Percentiles rank a stretch among this genome's conserved stretches.
These are phyloP conservation scores for Chlamydomonas asymmetrica DNA, from an alignment of 139 green algal genomes.

Conservation along the genomic window DNA sequence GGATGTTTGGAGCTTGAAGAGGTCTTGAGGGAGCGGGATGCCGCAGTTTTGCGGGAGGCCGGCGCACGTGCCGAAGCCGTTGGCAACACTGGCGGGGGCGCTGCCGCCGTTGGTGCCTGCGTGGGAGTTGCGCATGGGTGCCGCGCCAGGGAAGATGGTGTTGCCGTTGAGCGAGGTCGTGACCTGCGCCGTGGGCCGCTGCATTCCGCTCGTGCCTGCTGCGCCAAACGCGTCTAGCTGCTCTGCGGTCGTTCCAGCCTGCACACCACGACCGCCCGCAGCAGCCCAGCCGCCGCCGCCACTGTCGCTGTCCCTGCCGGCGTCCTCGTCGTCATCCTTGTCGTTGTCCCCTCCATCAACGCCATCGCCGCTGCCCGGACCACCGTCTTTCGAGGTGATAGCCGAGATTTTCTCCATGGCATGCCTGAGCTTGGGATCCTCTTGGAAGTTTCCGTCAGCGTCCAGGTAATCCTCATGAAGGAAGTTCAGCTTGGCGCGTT, in stretches of 20 bases:
- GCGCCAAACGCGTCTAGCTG: not conserved
- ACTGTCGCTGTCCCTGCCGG: not conserved
- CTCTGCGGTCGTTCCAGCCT: not conserved
- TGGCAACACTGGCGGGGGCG: not conserved
- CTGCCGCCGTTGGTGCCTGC: not conserved
- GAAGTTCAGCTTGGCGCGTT: constrained; percentile 55
- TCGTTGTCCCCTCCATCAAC: not conserved
- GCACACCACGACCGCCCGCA: not conserved
- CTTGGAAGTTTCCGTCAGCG: constrained; percentile 30
- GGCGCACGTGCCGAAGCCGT: not conserved
- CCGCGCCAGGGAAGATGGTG: too few relatives aligned
- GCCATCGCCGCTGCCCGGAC: not conserved
- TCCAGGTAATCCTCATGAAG: constrained; percentile 33
- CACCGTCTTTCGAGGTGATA: not conserved
- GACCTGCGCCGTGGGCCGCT: constrained; percentile 1
- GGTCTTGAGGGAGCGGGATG: not conserved
- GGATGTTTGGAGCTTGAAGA: not conserved
- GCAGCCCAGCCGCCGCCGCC: not conserved
- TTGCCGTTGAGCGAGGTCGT: too few relatives aligned
- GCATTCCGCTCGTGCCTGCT: not conserved
- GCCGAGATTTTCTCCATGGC: constrained; percentile 19
- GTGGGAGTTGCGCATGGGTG: too few relatives aligned
- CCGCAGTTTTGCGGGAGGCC: not conserved
- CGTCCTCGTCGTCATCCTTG: not conserved
- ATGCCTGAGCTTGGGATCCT: constrained; percentile 25